Base-by-base conservation (phyloP, 495 filamentous ascomycete genomes). In the Lasiosphaeria ovina region DNA sequence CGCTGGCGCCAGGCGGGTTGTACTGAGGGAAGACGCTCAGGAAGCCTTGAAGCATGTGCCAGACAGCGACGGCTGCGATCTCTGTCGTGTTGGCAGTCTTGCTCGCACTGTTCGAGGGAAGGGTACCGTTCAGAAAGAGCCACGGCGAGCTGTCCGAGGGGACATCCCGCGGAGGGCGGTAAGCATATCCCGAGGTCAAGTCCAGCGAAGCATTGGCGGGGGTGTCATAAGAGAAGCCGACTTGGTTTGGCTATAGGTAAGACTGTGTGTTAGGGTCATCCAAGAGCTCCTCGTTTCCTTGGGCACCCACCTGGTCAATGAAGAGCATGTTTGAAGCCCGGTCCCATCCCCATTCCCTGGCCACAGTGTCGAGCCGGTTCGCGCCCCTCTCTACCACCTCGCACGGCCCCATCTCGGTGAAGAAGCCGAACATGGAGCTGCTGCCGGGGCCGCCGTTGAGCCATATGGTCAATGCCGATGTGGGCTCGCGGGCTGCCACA, bases 261-360 rank as follows among this genome's bases (percentile, higher is more conserved):
- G 56, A 44, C 32, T 45, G 31, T 45, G 44, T 36, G 36, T 69
- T 62, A 58, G 63, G 62, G 62, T 82, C 81, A 7, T 5, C 77
- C 76, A 8, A 78, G 72, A 16, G 1, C 34, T 14, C 80, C 81
- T 16, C 81, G 6, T 42, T 35, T 14, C 34, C 8, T 5, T 8
- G 42, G 24, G 3, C 6, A 8, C 33, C 0, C 60, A 74, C 72
- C 70, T 90, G 86, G 35, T 88, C 88, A 47, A 93, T 78, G 65
- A 86, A 93, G 10, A 93, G 74, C 80, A 92, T 81, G 65, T 92
- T 92, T 12, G 86, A 88, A 3, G 83, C 82, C 62, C 87, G 80
- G 68, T 85, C 89, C 88, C 88, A 93, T 4, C 83, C 81, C 74
- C 87, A 88, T 59, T 74, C 68, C 16, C 72, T 55, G 38, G 70